Evolutionary conservation across 1,284 basidiomycete species (phyloP).

Genomic region (Fomitopsis palustris): DNA sequence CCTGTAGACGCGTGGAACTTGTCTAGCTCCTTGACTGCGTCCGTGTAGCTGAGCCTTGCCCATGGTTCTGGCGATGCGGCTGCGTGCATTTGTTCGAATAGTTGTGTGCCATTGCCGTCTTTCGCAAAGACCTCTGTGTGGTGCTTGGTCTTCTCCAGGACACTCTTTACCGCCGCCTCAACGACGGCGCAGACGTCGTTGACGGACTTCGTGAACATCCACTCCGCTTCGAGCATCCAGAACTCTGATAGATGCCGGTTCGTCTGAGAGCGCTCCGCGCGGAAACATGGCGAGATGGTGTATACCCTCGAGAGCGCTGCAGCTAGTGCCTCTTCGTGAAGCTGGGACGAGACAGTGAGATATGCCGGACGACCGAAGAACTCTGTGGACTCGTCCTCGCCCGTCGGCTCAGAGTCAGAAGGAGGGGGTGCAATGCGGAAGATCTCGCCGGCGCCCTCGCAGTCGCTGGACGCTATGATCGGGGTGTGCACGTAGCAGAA

Average conservation of each 20-base stretch:
- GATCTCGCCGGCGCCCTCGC: slow-evolving; percentile 96
- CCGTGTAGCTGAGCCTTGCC: slow-evolving; percentile 78
- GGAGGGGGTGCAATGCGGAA: slow-evolving; percentile 61
- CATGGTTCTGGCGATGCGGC: slow-evolving; percentile 41
- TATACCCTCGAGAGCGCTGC: slow-evolving; percentile 81
- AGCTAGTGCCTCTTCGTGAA: slow-evolving; percentile 91
- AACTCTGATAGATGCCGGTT: slow-evolving; percentile 95
- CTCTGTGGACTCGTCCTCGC: slow-evolving; percentile 30
- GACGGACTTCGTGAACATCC: slow-evolving; percentile 56
- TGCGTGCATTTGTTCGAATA: slow-evolving; percentile 1
- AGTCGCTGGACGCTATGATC: slow-evolving; percentile 87
- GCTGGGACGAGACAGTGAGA: slow-evolving; percentile 92
- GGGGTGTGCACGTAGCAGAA: slow-evolving; percentile 85
- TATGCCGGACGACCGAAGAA: slow-evolving; percentile 79
- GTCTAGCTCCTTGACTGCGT: slow-evolving; percentile 66
- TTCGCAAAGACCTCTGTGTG: background rate
- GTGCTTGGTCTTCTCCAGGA: slow-evolving; percentile 29
- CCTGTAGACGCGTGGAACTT: slow-evolving; percentile 29
- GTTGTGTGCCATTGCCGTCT: slow-evolving; percentile 10
- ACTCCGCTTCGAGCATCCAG: slow-evolving; percentile 98
- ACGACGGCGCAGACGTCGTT: slow-evolving; percentile 67
- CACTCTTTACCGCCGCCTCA: slow-evolving; percentile 60
- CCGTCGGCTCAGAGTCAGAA: slow-evolving; percentile 16
- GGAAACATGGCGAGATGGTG: slow-evolving; percentile 89
- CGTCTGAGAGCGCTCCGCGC: slow-evolving; percentile 88